A percentile compares a stretch with the other conserved stretches of the same genome.
phyloP scores from a whole-genome alignment of 148 eudicot genomes.

The Rhododendron molle region DNA sequence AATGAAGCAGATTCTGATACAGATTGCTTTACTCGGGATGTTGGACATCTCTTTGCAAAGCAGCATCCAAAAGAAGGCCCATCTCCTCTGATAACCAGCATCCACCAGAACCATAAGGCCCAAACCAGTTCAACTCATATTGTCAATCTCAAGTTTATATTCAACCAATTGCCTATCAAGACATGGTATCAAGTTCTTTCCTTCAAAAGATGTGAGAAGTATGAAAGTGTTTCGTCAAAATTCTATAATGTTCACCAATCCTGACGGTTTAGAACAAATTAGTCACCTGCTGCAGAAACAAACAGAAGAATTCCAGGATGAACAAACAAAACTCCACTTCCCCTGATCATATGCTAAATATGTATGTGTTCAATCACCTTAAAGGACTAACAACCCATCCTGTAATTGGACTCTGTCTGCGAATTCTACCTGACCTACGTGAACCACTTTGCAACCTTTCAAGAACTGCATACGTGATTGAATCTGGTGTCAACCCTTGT shows the following conservation, averaged over 20 bases:
- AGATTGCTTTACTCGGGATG: neutral
- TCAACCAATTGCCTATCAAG: neutral
- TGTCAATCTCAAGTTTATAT: neutral
- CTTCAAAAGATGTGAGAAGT: neutral
- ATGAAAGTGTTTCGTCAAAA: neutral
- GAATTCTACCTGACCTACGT: constrained; percentile 38
- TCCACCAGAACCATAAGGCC: neutral
- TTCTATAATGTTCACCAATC: neutral
- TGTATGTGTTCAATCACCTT: constrained; percentile 32
- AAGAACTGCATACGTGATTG: constrained; percentile 67
- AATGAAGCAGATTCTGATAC: neutral
- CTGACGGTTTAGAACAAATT: neutral
- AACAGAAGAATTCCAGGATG: neutral
- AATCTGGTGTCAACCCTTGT: constrained; percentile 83
- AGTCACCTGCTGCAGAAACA: neutral
- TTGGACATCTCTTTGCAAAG: neutral
- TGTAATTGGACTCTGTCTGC: constrained; percentile 75
- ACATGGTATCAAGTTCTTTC: neutral
- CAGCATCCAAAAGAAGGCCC: neutral
- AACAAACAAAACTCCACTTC: neutral
- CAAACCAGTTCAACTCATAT: neutral
- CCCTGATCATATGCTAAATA: neutral
- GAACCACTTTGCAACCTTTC: constrained; percentile 84
- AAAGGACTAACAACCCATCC: constrained; percentile 96
- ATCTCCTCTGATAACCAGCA: neutral